Evolutionary conservation across 2,329 filamentous ascomycete genomes (phyloP), one percentile per base, ranked within the genome.

Genomic region (Pseudophaeomoniella oleicola): DNA sequence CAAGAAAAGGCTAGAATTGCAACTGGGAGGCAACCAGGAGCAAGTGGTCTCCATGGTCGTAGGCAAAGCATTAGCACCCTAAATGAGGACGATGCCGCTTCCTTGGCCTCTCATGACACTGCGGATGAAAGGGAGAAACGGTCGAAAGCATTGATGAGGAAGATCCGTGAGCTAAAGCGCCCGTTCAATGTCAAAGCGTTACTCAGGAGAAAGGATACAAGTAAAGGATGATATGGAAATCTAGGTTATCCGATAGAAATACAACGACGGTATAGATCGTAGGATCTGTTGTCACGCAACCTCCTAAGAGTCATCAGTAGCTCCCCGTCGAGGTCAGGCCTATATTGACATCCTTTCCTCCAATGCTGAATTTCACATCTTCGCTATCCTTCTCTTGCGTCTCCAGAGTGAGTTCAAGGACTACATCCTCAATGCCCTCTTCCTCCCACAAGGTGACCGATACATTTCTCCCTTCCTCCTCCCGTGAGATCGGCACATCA

Each of bases 111-210:
- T 9, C 22, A 27, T 6, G 6, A n/a, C 22, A 43, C 44, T 5
- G 39, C 43, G 12, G 44, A 48, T 34, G 46, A 48, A 33, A 50
- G 43, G 49, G 50, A 50, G 39, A 48, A 46, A 39, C 55, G 46
- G 9, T 49, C 50, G 39, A 51, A 48, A 32, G 54, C 46, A 38
- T 48, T 47, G 38, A 50, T 51, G 32, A 40, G 40, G 16, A 51
- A 53, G 19, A 62, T 62, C 55, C 48, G 51, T 39, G 46, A 51
- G 34, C 44, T 59, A 39, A 47, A 44, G 33, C 48, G 45, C 17
- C 46, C 46, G 6, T 50, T 50, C 41, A 47, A 46, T 34, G 42
- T 50, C 32, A 50, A 44, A 39, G 36, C 35, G 2, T 36, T 50
- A 30, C 35, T 50, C 32, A 43, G 30, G 30, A 39, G 39, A 27